Conservation (phyloP, 345 rosid genomes). For the Eucalyptus erythrocorys region DNA sequence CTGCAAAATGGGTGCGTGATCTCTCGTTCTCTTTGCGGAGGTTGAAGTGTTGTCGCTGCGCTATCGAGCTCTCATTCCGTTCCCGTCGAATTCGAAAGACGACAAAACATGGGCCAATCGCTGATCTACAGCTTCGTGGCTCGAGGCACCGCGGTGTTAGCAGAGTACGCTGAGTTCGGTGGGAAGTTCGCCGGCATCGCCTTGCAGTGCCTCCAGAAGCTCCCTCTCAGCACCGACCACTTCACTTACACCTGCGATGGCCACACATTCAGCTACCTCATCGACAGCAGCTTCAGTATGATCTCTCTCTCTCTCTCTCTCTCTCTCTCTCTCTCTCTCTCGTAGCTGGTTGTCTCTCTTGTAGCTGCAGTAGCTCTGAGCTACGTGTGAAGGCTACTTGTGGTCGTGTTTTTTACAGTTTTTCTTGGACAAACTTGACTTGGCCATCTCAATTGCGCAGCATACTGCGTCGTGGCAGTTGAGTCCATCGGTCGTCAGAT, state of each 20-base stretch:
- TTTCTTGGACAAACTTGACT: not conserved
- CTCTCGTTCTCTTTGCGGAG: not conserved
- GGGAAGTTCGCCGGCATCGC: not conserved
- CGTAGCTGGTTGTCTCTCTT: not conserved
- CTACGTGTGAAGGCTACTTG: not conserved
- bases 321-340: not conserved
- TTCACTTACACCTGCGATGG: not conserved
- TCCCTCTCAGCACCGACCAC: not conserved
- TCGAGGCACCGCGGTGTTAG: not conserved
- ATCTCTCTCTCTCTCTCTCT: not conserved
- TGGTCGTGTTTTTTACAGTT: not conserved
- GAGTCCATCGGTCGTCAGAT: constrained; percentile 24
- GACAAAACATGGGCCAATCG: not conserved
- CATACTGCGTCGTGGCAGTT: constrained; percentile 27
- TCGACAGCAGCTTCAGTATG: not conserved
- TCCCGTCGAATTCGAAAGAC: not conserved
- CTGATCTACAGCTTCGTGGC: not conserved
- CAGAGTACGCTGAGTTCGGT: not conserved
- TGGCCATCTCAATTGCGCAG: constrained; percentile 3
- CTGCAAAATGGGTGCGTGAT: not conserved
- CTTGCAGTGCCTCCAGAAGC: not conserved
- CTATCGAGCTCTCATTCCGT: not conserved
- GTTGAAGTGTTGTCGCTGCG: not conserved
- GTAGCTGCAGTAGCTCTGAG: not conserved
- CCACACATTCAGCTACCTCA: not conserved